Evolutionary conservation across 345 rosid species (phyloP).

Genomic region (Populus alba): DNA sequence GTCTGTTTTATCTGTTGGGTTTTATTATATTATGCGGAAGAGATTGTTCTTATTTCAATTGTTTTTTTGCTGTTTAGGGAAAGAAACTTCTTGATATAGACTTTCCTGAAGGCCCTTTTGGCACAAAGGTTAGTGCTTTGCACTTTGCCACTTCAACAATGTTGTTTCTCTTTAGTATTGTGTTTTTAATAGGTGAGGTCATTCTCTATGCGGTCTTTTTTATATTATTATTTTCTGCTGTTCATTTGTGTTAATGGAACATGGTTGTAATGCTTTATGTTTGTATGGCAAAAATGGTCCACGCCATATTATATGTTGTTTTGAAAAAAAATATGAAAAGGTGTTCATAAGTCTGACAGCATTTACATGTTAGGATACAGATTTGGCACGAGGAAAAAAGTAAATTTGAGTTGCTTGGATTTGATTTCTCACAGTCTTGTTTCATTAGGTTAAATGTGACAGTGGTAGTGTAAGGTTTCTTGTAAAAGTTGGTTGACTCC

Average conservation of each 20-base stretch:
- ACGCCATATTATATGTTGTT: neutral
- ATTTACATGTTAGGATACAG: neutral
- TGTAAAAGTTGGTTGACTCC: neutral
- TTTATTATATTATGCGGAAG: neutral
- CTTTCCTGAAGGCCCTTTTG: constrained; percentile 80
- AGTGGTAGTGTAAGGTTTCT: neutral
- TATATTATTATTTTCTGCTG: neutral
- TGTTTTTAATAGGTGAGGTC: neutral
- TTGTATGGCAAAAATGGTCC: neutral
- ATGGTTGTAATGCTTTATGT: neutral
- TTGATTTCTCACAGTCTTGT: neutral
- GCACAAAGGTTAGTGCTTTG: constrained; percentile 69
- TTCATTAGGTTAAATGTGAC: neutral
- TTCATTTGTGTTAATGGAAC: neutral
- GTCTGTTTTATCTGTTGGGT: neutral
- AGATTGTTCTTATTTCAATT: neutral
- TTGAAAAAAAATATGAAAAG: neutral
- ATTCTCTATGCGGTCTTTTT: neutral
- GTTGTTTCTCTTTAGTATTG: neutral
- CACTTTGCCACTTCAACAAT: neutral
- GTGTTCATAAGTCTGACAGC: neutral
- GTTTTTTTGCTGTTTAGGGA: constrained; percentile 46
- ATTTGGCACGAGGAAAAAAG: neutral
- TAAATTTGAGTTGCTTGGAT: neutral
- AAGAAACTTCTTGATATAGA: constrained; percentile 63